Base-by-base conservation (phyloP, 108 stramenopile species). In the Cyclostephanos invisitatus region DNA sequence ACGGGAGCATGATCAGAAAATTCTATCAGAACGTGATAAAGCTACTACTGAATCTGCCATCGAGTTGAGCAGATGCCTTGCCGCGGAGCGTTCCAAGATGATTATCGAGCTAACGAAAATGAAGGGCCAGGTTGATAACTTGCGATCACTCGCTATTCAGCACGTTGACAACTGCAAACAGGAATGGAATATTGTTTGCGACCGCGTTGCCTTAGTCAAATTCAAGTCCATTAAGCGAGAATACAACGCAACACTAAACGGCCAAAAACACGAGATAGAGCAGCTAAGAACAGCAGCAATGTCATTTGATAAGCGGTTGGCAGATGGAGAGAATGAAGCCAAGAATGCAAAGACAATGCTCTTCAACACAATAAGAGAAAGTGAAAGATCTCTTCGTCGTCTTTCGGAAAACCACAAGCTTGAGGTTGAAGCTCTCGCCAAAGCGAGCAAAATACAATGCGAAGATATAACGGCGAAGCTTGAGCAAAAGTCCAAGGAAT, bases 301-400 rank as follows among this genome's bases (percentile, higher is more conserved):
- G 25, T 51, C 57, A 35, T 72, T 48, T 3, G 44, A 66, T 14
- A 22, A 11, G 37, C 67, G 65, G 56, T 22, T 80, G 11, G 67
- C 40, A 20, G 48, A 51, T 18, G 62, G 62, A 36, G 49, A 40
- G 17, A 68, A 73, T 18, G 72, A 73, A 37, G 54, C 62, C 6
- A 54, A 61, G 17, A 68, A 80, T 49, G 66, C 79, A 20, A 80
- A 80, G 58, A 24, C 63, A 54, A 80, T 80, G 50, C 72, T 80
- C 20, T 80, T 73, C 57, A 46, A 57, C 35, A 68, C 72, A 25
- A 64, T 80, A 3, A 37, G 72, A 42, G 79, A 80, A 56, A 57
- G 60, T 22, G 72, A 80, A 42, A 25, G 62, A 22, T 50, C 66
- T 53, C 36, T 80, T 40, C 62, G 72, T 38, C 64, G 32, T 17